Base-by-base conservation (phyloP, 495 filamentous ascomycete species). In the Penicillium flavigenum region DNA sequence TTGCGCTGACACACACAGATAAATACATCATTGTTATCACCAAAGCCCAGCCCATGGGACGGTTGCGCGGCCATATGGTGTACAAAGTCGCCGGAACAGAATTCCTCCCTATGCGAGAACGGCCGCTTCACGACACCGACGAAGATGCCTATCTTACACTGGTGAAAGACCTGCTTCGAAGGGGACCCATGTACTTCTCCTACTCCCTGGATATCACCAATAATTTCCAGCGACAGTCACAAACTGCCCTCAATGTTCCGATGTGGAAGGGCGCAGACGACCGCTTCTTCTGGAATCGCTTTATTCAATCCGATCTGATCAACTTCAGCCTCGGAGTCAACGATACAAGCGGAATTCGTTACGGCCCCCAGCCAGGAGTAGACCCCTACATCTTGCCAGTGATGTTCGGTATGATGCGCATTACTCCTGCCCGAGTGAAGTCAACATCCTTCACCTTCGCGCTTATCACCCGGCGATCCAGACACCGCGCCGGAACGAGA, bases 241-340 rank as follows among this genome's bases (percentile, higher is more conserved):
- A 90, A 54, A 75, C 80, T 22, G 83, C 96, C 60, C 63, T 74
- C 20, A 78, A 79, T 32, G 76, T 79, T 50, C 92, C 94, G 11
- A 77, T 98, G 52, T 98, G 94, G 94, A 85, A 88, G 73, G 78
- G 91, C 57, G 89, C 95, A 51, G 94, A 98, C 73, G 92, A 98
- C 63, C 87, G 94, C 51, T 98, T 98, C 78, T 98, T 96, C 79
- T 98, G 93, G 93, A 98, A 98, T 70, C 85, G 86, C 51, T 95
- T 96, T 66, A 77, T 98, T 47, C 89, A 92, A 70, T 86, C 88
- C 3, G 93, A 98, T 61, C 73, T 98, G 46, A 97, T 98, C 59
- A 83, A 96, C 71, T 89, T 96, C 66, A 85, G 90, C 44, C 78
- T 71, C 34, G 79, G 79, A 19, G 71, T 64, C 42, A 61, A 71